phyloP scores from a whole-genome alignment of 345 rosid species.

The Eucalyptus guilfoylei region DNA sequence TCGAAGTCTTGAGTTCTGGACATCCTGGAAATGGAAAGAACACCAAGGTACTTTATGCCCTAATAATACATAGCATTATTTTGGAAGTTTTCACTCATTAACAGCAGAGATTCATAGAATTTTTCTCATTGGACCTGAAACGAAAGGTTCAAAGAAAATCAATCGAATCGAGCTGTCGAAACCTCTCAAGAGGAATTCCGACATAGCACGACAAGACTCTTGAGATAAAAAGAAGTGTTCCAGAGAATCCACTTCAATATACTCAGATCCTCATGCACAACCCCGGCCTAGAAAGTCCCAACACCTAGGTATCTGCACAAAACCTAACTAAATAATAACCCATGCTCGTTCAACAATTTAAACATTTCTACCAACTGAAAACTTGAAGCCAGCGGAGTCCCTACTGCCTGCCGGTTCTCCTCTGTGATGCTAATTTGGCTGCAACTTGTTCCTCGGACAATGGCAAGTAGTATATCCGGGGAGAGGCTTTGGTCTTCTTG shows the following conservation, averaged over 20 bases:
- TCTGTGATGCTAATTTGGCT: conserved; percentile 45
- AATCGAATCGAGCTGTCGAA: not conserved
- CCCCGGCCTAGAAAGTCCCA: not conserved
- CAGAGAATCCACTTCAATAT: not conserved
- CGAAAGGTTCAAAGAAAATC: not conserved
- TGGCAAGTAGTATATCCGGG: conserved; percentile 94
- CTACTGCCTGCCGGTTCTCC: conserved; percentile 25
- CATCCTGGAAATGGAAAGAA: not conserved
- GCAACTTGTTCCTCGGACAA: conserved; percentile 85
- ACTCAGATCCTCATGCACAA: not conserved
- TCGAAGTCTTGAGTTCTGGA: not conserved
- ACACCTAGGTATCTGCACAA: not conserved
- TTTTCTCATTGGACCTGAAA: not conserved
- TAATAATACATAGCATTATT: not conserved
- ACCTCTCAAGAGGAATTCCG: not conserved
- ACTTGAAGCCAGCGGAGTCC: not conserved
- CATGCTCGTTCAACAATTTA: not conserved
- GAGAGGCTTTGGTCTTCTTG: conserved; percentile 84
- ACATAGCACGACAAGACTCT: not conserved
- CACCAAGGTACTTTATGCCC: not conserved
- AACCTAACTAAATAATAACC: not conserved
- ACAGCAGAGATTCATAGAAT: not conserved
- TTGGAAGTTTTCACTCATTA: not conserved
- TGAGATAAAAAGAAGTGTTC: not conserved
- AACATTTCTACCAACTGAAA: not conserved